Conservation (phyloP, 257 asterid genomes). For the Osmanthus fragrans region DNA sequence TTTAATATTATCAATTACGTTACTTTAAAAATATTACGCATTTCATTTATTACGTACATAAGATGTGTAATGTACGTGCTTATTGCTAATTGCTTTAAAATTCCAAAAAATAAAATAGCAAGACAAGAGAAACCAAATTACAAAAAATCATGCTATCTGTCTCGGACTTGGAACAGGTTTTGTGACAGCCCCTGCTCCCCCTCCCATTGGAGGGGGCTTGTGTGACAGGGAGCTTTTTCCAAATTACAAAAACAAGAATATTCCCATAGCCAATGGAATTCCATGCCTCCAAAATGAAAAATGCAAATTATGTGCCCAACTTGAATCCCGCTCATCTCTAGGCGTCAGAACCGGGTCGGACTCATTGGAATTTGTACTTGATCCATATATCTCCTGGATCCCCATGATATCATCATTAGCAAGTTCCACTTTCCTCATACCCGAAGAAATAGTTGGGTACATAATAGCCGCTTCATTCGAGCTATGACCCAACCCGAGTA, state of each 20-base stretch:
- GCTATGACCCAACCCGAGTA: conserved; percentile 90
- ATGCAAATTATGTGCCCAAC: conserved; percentile 31
- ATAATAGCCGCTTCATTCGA: conserved; percentile 70
- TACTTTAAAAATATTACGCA: no score
- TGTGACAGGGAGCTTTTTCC: no score
- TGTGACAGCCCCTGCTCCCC: no score
- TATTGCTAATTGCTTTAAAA: no score
- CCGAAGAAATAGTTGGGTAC: conserved; percentile 70
- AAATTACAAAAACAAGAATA: conserved; percentile 23
- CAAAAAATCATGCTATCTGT: no score
- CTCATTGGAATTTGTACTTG: conserved; percentile 62
- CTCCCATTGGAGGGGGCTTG: no score
- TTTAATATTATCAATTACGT: no score
- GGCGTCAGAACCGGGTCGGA: conserved; percentile 41
- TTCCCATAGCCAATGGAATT: conserved; percentile 18
- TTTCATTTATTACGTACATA: no score
- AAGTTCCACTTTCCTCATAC: conserved; percentile 63
- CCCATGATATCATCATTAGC: conserved; percentile 61
- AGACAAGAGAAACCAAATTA: conserved; percentile 9
- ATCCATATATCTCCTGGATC: conserved; percentile 66
- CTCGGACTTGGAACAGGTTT: no score
- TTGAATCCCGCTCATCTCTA: conserved; percentile 35
- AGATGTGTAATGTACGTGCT: no score
- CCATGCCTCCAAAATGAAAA: conserved; percentile 10
- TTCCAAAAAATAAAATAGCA: neutral